Evolutionary conservation across 2,329 filamentous ascomycete genomes (phyloP).

Genomic region (Coniochaeta sp.): DNA sequence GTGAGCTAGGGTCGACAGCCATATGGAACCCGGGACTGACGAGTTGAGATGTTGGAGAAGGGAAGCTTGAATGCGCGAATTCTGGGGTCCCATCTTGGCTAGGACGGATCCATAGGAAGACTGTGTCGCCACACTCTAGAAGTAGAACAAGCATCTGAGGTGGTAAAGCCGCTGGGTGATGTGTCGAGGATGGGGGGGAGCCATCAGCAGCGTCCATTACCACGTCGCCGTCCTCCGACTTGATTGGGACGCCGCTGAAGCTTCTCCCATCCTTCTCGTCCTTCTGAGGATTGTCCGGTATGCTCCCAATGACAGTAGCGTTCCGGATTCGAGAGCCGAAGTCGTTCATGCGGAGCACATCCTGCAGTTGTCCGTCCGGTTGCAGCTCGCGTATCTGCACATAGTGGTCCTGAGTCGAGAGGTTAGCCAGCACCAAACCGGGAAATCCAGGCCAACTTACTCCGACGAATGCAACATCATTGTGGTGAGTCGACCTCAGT

Average conservation of each 20-base stretch:
- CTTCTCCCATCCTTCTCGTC: slow-evolving; percentile 16
- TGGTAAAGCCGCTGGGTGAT: slow-evolving; percentile 39
- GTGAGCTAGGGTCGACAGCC: slow-evolving; percentile 70
- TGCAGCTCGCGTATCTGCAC: slow-evolving; percentile 74
- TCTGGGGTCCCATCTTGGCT: slow-evolving; percentile 37
- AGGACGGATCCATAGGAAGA: slow-evolving; percentile 66
- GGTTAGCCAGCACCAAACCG: too few relatives aligned
- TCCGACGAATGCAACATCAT: slow-evolving; percentile 83
- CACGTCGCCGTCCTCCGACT: slow-evolving; percentile 30
- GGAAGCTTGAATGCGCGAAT: slow-evolving; percentile 55
- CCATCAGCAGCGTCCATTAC: not conserved
- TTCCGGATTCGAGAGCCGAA: slow-evolving; percentile 75
- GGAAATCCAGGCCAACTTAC: slow-evolving; percentile 45
- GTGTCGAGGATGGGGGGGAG: not conserved
- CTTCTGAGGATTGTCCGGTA: slow-evolving; percentile 32
- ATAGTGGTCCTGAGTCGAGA: slow-evolving; percentile 54
- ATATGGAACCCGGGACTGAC: slow-evolving; percentile 55
- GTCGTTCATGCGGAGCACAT: slow-evolving; percentile 70
- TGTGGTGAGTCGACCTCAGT: slow-evolving; percentile 60
- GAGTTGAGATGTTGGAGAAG: slow-evolving; percentile 50
- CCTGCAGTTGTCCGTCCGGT: slow-evolving; percentile 61
- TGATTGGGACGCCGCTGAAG: slow-evolving; percentile 16
- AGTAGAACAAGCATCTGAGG: slow-evolving; percentile 77
- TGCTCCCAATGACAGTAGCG: slow-evolving; percentile 65
- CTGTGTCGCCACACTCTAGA: slow-evolving; percentile 63